Evolutionary conservation across 139 green algal species (phyloP), one percentile per base, ranked within the genome.

Genomic region (Chlorella sp.): DNA sequence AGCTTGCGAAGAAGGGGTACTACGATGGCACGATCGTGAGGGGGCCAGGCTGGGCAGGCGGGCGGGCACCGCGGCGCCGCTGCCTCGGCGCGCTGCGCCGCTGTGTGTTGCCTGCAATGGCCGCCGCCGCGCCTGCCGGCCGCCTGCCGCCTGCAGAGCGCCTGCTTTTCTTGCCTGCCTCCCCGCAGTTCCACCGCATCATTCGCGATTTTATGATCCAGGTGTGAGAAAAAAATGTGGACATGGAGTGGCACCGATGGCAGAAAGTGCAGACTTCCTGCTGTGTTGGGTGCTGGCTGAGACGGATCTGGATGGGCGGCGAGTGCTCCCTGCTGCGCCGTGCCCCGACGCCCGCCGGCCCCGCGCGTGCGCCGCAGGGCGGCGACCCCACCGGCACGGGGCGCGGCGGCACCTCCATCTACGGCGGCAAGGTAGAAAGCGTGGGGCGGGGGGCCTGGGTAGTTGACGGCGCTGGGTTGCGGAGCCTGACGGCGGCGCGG

Each of bases 371-470:
- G 23, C n/a, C 27, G 66, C 87, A 96, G 84, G 95, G 94, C 12
- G 96, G 96, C 42, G 96, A 99, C 73, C 96, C 96, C 12, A 98
- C 95, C 0, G 96, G 94, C 50, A 98, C 92, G 3, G 95, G 95
- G 6, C 86, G 81, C 21, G 95, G 94, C 38, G 95, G 95, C 15
- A 86, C 95, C 63, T 96, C 84, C 67, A 96, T 98, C 29, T 99
- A 89, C 50, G 92, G 91, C 19, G 51, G 64, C 31, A 79, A 70
- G 63, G 29, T 27, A 66, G 14, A 17, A 55, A 55, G 46, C 46
- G 14, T 14, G 17, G 46, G 46, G 17, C 46, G 14, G 46, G 14
- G 14, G 17, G 14, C 14, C 14, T 14, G 14, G 14, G 14, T 55
- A 17, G 14, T 55, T 27, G 46, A 17, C 46, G 14, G 46, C 17